Conservation (phyloP, 2,329 filamentous ascomycete species). For the Pseudocercospora fijiensis region DNA sequence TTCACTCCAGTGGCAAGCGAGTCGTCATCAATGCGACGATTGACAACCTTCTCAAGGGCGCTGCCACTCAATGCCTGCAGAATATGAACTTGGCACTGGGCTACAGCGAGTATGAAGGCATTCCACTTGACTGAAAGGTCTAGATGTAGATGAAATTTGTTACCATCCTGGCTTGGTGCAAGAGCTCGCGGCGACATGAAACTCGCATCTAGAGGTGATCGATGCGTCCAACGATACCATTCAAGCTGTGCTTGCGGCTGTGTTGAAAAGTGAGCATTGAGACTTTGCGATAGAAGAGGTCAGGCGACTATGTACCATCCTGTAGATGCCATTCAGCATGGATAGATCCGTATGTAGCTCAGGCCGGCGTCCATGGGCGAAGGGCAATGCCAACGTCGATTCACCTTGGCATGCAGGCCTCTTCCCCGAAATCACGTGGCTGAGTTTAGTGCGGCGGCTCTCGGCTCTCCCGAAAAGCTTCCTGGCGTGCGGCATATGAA, state of each 20-base stretch:
- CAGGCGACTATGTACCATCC: not conserved
- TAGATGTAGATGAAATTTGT: not conserved
- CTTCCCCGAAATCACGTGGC: not conserved
- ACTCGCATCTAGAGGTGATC: not conserved
- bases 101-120: constrained; percentile 85
- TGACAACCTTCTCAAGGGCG: constrained; percentile 91
- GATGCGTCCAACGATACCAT: not conserved
- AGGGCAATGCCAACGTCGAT: not conserved
- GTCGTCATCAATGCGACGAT: constrained; percentile 94
- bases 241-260: not conserved
- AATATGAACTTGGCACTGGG: constrained; percentile 94
- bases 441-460: not conserved
- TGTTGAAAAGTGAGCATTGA: not conserved
- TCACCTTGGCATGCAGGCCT: not conserved
- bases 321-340: not conserved
- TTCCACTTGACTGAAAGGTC: constrained; percentile 58
- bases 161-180: not conserved
- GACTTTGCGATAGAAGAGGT: not conserved
- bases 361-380: not conserved
- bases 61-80: constrained; percentile 88
- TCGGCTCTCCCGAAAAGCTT: not conserved
- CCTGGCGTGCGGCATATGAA: not conserved
- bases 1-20: constrained; percentile 82
- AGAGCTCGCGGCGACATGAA: not conserved
- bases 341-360: not conserved